phyloP scores from a whole-genome alignment of 257 asterid species.

The Parsonsia alboflavescens region DNA sequence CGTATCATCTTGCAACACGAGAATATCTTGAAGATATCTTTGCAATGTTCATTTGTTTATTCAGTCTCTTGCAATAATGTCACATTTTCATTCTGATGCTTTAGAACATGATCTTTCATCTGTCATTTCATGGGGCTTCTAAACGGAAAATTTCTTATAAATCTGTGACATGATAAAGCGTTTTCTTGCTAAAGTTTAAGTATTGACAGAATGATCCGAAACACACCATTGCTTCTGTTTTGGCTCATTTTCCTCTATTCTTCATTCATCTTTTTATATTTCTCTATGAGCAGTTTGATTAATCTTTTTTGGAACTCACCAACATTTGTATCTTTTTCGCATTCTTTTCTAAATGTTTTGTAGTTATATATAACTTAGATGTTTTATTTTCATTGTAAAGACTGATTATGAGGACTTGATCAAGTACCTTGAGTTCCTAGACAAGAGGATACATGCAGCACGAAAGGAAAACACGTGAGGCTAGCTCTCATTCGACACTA shows the following conservation, averaged over 20 bases:
- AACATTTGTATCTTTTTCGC: background rate
- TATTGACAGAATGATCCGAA: background rate
- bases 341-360: background rate
- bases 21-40: constrained; percentile 84
- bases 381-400: background rate
- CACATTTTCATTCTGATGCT: background rate
- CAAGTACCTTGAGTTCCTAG: constrained; percentile 50
- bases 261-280: background rate
- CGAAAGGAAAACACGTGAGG: constrained; percentile 80
- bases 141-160: background rate
- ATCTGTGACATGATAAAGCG: background rate
- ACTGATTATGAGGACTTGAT: background rate
- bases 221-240: background rate
- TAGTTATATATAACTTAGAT: background rate
- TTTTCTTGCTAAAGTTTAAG: background rate
- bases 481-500: constrained; percentile 68
- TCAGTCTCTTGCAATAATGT: background rate
- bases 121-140: background rate
- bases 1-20: constrained; percentile 91
- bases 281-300: background rate
- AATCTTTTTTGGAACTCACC: background rate
- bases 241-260: background rate
- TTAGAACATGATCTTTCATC: background rate
- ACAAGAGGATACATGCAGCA: constrained; percentile 79
- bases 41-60: background rate